Percentiles rank a stretch among this genome's conserved stretches.
These are phyloP conservation scores for Gloeopeniophorella convolvens DNA, from an alignment of 768 basidiomycete species.

Conservation along the genomic window DNA sequence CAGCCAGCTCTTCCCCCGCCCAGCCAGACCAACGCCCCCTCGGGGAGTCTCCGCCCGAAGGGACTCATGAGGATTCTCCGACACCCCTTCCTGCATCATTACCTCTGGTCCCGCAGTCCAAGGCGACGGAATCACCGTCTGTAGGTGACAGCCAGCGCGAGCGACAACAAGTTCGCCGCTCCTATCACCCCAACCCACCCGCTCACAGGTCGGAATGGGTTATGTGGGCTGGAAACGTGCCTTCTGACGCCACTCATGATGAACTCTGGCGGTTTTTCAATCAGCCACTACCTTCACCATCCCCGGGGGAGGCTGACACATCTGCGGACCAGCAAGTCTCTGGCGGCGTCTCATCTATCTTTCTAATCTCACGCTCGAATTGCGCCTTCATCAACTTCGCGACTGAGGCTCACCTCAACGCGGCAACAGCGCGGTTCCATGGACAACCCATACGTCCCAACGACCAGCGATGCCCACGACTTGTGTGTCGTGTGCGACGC, in stretches of 20 bases:
- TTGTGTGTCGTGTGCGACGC: conserved; percentile 79
- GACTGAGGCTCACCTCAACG: conserved; percentile 50
- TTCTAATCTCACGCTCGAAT: conserved; percentile 89
- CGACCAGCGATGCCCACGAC: conserved; percentile 65
- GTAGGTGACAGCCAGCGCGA: background rate
- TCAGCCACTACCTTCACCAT: conserved; percentile 22
- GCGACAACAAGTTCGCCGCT: conserved; percentile 33
- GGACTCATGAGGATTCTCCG: background rate
- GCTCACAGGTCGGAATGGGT: conserved; percentile 83
- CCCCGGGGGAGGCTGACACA: conserved; percentile 3
- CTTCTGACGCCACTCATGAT: conserved; percentile 72
- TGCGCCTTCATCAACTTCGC: conserved; percentile 93
- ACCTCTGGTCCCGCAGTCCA: background rate
- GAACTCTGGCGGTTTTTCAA: conserved; percentile 87
- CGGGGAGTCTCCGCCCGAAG: background rate
- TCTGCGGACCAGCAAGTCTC: conserved; percentile 18
- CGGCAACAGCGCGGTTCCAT: conserved; percentile 69
- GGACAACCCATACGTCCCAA: conserved; percentile 59
- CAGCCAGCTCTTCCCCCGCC: background rate
- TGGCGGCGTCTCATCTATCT: conserved; percentile 75
- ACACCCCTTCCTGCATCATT: background rate
- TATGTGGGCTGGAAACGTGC: conserved; percentile 95
- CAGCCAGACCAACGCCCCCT: background rate
- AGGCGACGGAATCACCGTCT: conserved; percentile 1
- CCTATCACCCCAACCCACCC: conserved; percentile 67